phyloP scores from a whole-genome alignment of 2,329 filamentous ascomycete species.

The Pleurostoma richardsiae region DNA sequence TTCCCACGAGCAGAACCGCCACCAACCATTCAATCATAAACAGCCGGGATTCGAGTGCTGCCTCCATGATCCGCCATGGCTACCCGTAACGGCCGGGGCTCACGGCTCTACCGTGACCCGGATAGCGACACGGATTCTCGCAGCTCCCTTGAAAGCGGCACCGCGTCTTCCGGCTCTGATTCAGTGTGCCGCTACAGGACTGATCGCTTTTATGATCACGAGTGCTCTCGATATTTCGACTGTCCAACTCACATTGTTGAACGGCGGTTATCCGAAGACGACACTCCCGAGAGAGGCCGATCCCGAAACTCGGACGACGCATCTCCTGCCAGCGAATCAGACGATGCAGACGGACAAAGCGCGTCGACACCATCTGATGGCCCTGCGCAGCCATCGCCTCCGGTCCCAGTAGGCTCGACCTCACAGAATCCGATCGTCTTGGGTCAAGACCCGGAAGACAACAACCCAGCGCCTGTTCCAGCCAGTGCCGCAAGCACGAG shows the following conservation, averaged over 20 bases:
- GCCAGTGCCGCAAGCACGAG: too few species aligned
- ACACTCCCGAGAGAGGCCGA: slow-evolving; percentile 1
- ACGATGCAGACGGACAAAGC: not conserved
- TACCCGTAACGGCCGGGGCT: slow-evolving; percentile 19
- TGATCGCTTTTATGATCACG: slow-evolving; percentile 30
- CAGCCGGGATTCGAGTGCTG: too few species aligned
- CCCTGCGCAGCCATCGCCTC: too few species aligned
- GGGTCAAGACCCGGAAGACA: too few species aligned
- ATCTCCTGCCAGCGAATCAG: not conserved
- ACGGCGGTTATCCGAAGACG: slow-evolving; percentile 27
- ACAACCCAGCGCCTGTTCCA: too few species aligned
- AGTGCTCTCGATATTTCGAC: slow-evolving; percentile 43
- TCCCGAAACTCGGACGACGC: not conserved
- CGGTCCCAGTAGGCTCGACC: too few species aligned
- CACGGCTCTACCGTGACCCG: slow-evolving; percentile 8
- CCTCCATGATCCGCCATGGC: slow-evolving; percentile 21
- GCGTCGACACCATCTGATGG: too few species aligned
- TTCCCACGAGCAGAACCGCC: not conserved
- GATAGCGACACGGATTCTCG: slow-evolving; percentile 18
- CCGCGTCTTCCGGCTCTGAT: slow-evolving; percentile 10
- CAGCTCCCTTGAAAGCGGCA: slow-evolving; percentile 34
- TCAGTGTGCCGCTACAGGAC: slow-evolving; percentile 32
- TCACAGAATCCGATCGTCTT: too few species aligned
- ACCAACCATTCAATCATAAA: not conserved
- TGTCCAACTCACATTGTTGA: slow-evolving; percentile 41